These are phyloP conservation scores for Elsinoe batatas DNA, from an alignment of 2,329 filamentous ascomycete genomes.

Conservation along the genomic window DNA sequence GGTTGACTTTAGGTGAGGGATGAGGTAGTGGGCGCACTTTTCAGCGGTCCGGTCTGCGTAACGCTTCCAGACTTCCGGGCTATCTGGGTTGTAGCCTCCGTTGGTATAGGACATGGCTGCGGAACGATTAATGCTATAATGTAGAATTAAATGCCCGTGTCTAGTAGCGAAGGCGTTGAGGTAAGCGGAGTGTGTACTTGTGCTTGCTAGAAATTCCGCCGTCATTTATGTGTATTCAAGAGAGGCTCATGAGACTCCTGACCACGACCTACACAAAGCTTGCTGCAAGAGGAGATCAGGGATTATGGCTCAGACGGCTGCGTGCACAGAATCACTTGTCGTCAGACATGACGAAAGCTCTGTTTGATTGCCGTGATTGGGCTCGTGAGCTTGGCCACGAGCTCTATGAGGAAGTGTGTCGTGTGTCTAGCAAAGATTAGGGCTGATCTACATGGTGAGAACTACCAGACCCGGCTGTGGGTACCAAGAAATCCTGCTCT, in stretches of 20 bases:
- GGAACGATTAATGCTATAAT: not conserved
- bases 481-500: not conserved
- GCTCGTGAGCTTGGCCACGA: not conserved
- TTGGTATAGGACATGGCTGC: not conserved
- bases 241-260: too few relatives aligned
- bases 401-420: not conserved
- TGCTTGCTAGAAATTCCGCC: too few relatives aligned
- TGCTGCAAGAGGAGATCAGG: too few relatives aligned
- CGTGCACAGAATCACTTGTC: not conserved
- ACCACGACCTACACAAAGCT: too few relatives aligned
- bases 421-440: not conserved
- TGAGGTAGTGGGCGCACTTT: constrained; percentile 5
- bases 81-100: not conserved
- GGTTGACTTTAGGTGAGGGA: not conserved
- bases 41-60: not conserved
- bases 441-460: too few relatives aligned
- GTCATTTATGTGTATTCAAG: too few relatives aligned
- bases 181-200: too few relatives aligned
- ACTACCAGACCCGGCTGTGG: too few relatives aligned
- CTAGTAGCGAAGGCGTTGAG: too few relatives aligned
- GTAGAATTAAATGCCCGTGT: too few relatives aligned
- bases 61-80: not conserved
- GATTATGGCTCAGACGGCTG: too few relatives aligned
- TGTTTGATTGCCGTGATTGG: not conserved
- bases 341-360: not conserved